Evolutionary conservation across 208 protist genomes (phyloP).

Genomic region (Crithidia brevicula): DNA sequence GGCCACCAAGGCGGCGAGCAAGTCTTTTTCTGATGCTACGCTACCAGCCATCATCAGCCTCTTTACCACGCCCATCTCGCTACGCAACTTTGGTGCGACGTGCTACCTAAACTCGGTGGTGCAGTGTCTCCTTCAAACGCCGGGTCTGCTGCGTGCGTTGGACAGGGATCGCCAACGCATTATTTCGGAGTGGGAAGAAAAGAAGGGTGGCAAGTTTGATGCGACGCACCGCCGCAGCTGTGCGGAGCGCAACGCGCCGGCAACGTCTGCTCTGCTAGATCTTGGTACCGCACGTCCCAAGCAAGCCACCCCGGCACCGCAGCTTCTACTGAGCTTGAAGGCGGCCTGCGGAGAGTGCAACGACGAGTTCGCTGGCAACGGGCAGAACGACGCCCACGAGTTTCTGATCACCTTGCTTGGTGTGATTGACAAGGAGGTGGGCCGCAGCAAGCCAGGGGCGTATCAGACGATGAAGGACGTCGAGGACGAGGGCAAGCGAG

Average conservation of each 20-base stretch:
- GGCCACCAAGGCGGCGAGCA: background rate
- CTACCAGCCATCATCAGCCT: conserved; percentile 8
- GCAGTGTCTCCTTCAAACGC: conserved; percentile 91
- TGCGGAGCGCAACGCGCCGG: conserved; percentile 31
- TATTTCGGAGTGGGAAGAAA: conserved; percentile 18
- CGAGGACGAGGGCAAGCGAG: conserved; percentile 55
- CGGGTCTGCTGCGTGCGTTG: conserved; percentile 46
- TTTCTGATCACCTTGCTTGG: conserved; percentile 87
- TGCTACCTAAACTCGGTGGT: conserved; percentile 97
- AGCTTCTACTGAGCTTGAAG: conserved; percentile 69
- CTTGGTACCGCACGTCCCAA: conserved; percentile 26
- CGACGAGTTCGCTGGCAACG: conserved; percentile 72
- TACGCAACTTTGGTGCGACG: conserved; percentile 94
- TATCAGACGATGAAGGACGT: conserved; percentile 67
- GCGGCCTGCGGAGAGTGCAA: conserved; percentile 62
- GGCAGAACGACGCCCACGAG: conserved; percentile 92
- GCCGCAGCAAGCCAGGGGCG: conserved; percentile 38
- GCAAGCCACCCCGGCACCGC: conserved; percentile 8
- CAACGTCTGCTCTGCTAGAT: conserved; percentile 48
- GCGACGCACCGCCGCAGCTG: conserved; percentile 20
- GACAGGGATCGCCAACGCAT: conserved; percentile 32
- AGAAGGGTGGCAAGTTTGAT: background rate
- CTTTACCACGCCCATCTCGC: conserved; percentile 37
- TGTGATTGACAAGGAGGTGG: conserved; percentile 90
- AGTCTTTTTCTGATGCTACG: background rate